Base-by-base conservation (phyloP, 1,284 basidiomycete species). In the Puccinia hordei region DNA sequence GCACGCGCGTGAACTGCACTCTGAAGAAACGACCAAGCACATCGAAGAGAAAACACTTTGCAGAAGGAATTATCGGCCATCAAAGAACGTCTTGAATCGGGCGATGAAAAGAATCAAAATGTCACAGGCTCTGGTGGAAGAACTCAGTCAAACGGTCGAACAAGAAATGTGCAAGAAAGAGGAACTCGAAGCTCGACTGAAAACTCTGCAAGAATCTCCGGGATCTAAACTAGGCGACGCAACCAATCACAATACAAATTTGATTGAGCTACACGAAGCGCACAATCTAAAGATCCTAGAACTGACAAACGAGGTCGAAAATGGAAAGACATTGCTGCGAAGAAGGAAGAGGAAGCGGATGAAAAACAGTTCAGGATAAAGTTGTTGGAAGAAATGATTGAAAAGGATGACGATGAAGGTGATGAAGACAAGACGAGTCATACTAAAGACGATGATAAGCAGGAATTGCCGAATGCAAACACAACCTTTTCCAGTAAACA, bases 1-100 rank as follows among this genome's bases (percentile, higher is more conserved):
- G 27, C 75, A 77, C 53, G 61, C 49, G 12, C 61, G 75, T 24
- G 75, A 68, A 44, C 61, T 61, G 2, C 75, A 77, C 65, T 61
- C 61, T 27, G 24, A n/a, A 33, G 75, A 77, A 44, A 55, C 65
- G 27, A 69, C 61, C 22, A 61, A 77, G 49, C 75, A 77, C 49
- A 77, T 77, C 27, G 75, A 77, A 68, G 75, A 77, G 24, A 77
- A 68, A 66, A 77, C 75, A 12, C n/a, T 66, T 38, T 77, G 17
- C 63, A 77, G 51, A 66, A 77, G 27, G 75, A 77, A 53, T 68
- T 77, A 19, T 8, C 41, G 33, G 38, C 2, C 27, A 9, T 77
- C 19, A 68, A 77, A 69, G 63, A 69, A 68, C 46, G 27, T n/a
- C 35, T 53, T 44, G 59, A 77, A 57, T 53, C 49, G n/a, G 63